phyloP scores from a whole-genome alignment of 106 monocot species.

The Dendrobium catenatum region DNA sequence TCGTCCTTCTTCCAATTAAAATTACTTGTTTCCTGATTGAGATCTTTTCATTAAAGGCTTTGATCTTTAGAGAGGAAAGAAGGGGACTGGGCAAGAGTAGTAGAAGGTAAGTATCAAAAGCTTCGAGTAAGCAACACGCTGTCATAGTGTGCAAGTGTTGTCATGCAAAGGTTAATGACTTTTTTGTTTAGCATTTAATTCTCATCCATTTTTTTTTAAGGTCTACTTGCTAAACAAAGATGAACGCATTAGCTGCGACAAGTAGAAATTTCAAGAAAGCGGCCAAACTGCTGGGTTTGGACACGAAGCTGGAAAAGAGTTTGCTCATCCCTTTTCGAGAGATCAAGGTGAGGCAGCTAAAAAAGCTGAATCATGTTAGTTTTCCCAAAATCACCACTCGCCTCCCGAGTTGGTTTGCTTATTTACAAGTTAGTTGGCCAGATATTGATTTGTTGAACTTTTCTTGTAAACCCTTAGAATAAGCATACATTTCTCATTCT shows the following conservation, averaged over 20 bases:
- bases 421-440: background rate
- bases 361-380: background rate
- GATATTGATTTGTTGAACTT: background rate
- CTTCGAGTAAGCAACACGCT: background rate
- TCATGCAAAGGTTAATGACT: background rate
- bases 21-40: background rate
- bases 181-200: background rate
- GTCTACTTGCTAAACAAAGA: constrained; percentile 13
- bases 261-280: constrained; percentile 85
- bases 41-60: background rate
- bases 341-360: constrained; percentile 51
- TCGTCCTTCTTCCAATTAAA: background rate
- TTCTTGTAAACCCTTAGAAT: background rate
- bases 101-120: background rate
- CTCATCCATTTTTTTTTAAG: constrained; percentile 4
- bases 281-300: constrained; percentile 70
- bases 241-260: constrained; percentile 81
- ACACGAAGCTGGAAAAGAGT: constrained; percentile 70
- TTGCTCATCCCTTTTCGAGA: constrained; percentile 85
- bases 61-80: background rate
- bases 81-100: background rate
- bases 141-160: background rate
- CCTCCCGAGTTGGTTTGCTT: background rate
- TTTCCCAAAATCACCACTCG: background rate
- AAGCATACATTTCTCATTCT: background rate